Evolutionary conservation across 768 basidiomycete species (phyloP).

Genomic region (Rhizopogon vesiculosus): DNA sequence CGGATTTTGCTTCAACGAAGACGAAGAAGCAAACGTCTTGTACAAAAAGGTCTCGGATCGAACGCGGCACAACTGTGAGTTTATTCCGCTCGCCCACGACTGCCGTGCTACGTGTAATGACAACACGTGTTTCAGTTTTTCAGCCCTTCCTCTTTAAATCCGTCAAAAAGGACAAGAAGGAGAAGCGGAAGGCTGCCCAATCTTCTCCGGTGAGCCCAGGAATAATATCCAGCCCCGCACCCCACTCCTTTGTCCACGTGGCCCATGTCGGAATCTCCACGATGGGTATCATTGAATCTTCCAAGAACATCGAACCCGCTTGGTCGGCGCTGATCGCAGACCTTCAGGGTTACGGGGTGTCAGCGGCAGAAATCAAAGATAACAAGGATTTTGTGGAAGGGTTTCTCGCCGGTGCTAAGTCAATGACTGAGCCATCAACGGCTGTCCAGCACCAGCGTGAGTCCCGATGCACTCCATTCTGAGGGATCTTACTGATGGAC

Average conservation of each 20-base stretch:
- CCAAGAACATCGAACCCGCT: constrained; percentile 46
- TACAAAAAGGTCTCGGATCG: constrained; percentile 56
- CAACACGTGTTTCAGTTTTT: constrained; percentile 18
- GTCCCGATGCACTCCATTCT: background rate
- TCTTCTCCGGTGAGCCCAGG: constrained; percentile 24
- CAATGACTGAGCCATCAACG: background rate
- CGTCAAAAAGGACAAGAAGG: constrained; percentile 19
- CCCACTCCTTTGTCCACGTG: constrained; percentile 62
- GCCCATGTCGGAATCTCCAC: constrained; percentile 58
- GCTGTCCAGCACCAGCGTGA: constrained; percentile 4
- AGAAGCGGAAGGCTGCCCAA: constrained; percentile 30
- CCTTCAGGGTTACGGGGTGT: constrained; percentile 36
- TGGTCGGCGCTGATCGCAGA: constrained; percentile 46
- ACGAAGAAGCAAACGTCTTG: constrained; percentile 53
- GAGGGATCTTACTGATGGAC: background rate
- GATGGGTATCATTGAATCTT: constrained; percentile 47
- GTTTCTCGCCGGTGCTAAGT: constrained; percentile 12
- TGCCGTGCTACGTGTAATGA: background rate
- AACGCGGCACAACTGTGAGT: constrained; percentile 38
- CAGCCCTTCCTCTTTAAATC: constrained; percentile 24
- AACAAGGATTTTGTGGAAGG: constrained; percentile 33
- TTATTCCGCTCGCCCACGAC: constrained; percentile 2
- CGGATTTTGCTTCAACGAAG: constrained; percentile 56
- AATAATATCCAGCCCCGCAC: constrained; percentile 54
- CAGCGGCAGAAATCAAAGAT: constrained; percentile 22